Conservation (phyloP, 768 basidiomycete species). For the Psilocybe sp. region DNA sequence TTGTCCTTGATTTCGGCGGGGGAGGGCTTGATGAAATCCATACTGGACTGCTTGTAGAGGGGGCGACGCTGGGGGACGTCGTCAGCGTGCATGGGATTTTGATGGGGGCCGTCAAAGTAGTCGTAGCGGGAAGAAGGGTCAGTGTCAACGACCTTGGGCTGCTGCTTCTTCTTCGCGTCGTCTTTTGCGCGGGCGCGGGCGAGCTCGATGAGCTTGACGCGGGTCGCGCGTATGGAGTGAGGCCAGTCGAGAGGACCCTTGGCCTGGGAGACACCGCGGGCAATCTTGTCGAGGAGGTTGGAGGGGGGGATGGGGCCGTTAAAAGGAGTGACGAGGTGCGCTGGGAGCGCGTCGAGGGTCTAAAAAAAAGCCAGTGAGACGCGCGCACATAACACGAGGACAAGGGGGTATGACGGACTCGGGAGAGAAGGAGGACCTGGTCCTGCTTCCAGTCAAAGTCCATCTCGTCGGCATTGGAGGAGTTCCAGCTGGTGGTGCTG, state of each 20-base stretch:
- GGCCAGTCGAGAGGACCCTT: constrained; percentile 82
- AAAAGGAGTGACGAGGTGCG: constrained; percentile 85
- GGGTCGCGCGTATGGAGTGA: constrained; percentile 78
- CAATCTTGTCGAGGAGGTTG: constrained; percentile 85
- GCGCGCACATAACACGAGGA: constrained; percentile 8
- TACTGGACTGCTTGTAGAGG: constrained; percentile 79
- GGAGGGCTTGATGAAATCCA: constrained; percentile 75
- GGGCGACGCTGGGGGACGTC: constrained; percentile 43
- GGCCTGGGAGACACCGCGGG: constrained; percentile 69
- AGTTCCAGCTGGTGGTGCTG: constrained; percentile 84
- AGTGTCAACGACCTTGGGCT: constrained; percentile 35
- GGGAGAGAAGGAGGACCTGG: constrained; percentile 61
- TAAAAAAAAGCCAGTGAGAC: constrained; percentile 23
- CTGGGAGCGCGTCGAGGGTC: constrained; percentile 82
- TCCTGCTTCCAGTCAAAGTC: constrained; percentile 76
- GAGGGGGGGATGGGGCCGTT: constrained; percentile 81
- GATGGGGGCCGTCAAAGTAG: constrained; percentile 23
- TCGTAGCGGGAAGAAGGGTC: constrained; percentile 16
- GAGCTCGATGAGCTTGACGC: constrained; percentile 77
- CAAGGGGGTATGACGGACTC: constrained; percentile 40
- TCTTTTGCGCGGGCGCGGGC: constrained; percentile 66
- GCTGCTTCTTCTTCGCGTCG: constrained; percentile 30
- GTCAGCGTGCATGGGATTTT: constrained; percentile 19
- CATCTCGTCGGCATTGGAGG: constrained; percentile 67
- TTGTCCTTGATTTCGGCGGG: constrained; percentile 45